A percentile compares a stretch with the other conserved stretches of the same genome.
These are phyloP conservation scores for Leccinum angustisporum DNA, from an alignment of 1,284 basidiomycete species.

Conservation along the genomic window DNA sequence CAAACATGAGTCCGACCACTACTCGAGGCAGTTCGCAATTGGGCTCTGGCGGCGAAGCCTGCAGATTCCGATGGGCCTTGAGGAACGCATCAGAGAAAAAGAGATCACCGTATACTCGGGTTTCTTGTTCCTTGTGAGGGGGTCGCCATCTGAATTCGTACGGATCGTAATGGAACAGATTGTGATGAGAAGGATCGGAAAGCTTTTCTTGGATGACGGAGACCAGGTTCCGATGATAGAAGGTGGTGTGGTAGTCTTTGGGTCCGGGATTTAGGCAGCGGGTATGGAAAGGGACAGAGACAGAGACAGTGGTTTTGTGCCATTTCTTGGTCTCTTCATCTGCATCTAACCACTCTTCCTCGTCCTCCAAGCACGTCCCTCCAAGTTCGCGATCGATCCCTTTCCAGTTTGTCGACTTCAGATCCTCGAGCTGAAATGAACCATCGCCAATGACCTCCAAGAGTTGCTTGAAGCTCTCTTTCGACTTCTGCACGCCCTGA, in stretches of 20 bases:
- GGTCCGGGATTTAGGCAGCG: too few species aligned
- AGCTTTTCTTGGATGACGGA: neutral
- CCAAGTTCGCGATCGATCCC: neutral
- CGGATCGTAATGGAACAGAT: neutral
- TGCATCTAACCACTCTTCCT: neutral
- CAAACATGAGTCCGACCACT: neutral
- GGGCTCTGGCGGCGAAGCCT: neutral
- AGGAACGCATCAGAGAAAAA: neutral
- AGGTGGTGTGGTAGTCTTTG: too few species aligned
- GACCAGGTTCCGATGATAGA: neutral
- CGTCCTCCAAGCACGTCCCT: neutral
- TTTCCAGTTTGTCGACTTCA: neutral
- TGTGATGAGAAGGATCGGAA: neutral
- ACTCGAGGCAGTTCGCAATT: neutral
- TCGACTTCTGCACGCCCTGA: neutral
- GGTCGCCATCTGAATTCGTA: neutral
- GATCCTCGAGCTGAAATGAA: neutral
- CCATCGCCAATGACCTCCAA: neutral
- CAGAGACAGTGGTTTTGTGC: neutral
- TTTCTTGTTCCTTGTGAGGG: neutral
- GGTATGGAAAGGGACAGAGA: neutral
- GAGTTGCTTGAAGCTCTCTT: neutral
- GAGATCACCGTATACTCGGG: neutral
- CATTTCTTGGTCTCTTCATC: neutral
- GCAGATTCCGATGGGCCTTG: neutral